phyloP scores from a whole-genome alignment of 2,329 filamentous ascomycete genomes.

The Aspergillus melleus region DNA sequence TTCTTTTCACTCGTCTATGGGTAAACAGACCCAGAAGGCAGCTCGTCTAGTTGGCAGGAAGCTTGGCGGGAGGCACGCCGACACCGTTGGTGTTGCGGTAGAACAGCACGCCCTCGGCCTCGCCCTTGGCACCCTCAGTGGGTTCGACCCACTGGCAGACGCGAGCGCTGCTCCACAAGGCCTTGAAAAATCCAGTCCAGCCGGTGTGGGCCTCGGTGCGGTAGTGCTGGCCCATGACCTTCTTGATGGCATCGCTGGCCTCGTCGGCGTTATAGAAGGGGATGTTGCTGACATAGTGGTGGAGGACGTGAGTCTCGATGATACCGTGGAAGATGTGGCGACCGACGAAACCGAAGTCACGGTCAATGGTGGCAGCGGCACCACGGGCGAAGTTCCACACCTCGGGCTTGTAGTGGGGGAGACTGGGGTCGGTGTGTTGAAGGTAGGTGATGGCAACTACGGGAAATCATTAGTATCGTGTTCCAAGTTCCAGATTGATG shows the following conservation, averaged over 20 bases:
- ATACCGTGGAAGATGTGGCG: constrained; percentile 91
- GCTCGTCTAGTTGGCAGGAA: constrained; percentile 29
- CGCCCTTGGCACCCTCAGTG: constrained; percentile 73
- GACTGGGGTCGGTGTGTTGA: constrained; percentile 91
- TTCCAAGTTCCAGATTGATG: too few species aligned
- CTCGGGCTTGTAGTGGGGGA: constrained; percentile 85
- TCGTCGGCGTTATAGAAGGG: constrained; percentile 97
- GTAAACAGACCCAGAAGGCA: neutral
- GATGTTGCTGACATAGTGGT: constrained; percentile 95
- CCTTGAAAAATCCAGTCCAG: constrained; percentile 76
- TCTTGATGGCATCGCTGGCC: constrained; percentile 89
- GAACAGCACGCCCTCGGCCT: constrained; percentile 83
- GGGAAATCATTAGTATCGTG: constrained; percentile 12
- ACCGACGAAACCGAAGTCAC: constrained; percentile 95
- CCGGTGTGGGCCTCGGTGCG: constrained; percentile 77
- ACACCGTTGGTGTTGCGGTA: constrained; percentile 93
- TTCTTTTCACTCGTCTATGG: neutral
- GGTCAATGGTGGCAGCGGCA: constrained; percentile 92
- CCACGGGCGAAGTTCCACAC: constrained; percentile 93
- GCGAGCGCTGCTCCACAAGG: constrained; percentile 77
- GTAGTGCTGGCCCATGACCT: constrained; percentile 94
- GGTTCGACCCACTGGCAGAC: constrained; percentile 98
- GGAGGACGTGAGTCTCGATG: constrained; percentile 94
- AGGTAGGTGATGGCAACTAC: constrained; percentile 94
- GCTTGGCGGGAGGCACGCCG: constrained; percentile 60